A percentile compares a stretch with the other conserved stretches of the same genome.
phyloP scores from a whole-genome alignment of 306 rosid species.

The Malus orientalis region DNA sequence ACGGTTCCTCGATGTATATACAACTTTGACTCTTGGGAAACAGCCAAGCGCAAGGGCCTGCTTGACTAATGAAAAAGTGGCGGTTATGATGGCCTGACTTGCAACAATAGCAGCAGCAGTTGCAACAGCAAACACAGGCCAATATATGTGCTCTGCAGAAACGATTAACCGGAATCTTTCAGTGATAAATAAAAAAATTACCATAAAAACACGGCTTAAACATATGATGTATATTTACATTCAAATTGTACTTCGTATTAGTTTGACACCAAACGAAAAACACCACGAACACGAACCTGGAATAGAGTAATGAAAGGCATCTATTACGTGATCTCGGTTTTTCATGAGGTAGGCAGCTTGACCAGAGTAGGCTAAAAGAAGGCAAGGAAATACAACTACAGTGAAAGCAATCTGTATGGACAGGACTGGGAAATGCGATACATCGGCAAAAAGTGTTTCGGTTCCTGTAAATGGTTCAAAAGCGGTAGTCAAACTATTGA shows the following conservation, averaged over 20 bases:
- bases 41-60: slow-evolving; percentile 95
- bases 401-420: slow-evolving; percentile 92
- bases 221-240: too few species aligned
- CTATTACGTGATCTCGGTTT: slow-evolving; percentile 38
- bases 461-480: slow-evolving; percentile 60
- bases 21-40: slow-evolving; percentile 93
- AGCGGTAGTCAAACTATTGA: slow-evolving; percentile 10
- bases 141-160: slow-evolving; percentile 56
- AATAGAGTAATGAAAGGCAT: slow-evolving; percentile 75
- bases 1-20: slow-evolving; percentile 72
- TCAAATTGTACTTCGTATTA: neutral
- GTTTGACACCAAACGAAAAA: neutral
- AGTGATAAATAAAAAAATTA: neutral
- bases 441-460: slow-evolving; percentile 89
- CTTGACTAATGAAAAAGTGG: slow-evolving; percentile 83
- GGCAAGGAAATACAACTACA: slow-evolving; percentile 88
- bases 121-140: slow-evolving; percentile 91
- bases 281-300: slow-evolving; percentile 51
- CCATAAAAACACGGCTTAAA: neutral
- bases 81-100: slow-evolving; percentile 90
- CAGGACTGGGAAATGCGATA: slow-evolving; percentile 85
- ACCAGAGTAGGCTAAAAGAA: slow-evolving; percentile 35
- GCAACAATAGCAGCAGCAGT: slow-evolving; percentile 92
- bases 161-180: slow-evolving; percentile 21
- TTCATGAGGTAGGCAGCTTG: slow-evolving; percentile 25